phyloP scores from a whole-genome alignment of 352 stramenopile genomes.

The Blastocystis sp. region DNA sequence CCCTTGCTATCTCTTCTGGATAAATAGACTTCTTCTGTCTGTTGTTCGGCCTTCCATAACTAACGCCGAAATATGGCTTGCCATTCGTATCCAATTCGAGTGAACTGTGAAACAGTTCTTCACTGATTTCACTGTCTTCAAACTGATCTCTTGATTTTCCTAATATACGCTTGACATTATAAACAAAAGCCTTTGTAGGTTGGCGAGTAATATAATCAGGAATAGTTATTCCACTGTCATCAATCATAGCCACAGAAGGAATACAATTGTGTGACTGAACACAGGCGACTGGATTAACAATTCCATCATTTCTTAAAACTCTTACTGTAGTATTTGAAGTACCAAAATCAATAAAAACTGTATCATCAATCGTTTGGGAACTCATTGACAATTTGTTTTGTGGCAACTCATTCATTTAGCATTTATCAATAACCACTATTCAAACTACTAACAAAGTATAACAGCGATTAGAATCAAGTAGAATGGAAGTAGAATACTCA shows the following conservation, averaged over 20 bases:
- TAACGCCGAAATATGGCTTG: neutral
- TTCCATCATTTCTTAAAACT: neutral
- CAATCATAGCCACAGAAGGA: neutral
- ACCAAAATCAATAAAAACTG: neutral
- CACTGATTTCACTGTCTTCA: neutral
- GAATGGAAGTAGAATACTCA: no score
- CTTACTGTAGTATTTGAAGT: neutral
- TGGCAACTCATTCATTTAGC: no score
- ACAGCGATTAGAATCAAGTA: no score
- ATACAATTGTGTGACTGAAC: neutral
- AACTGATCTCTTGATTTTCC: neutral
- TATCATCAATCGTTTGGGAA: neutral
- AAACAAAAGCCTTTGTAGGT: neutral
- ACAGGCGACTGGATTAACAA: neutral
- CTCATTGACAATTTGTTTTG: no score
- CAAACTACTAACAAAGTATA: no score
- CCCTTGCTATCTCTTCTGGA: neutral
- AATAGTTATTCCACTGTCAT: neutral
- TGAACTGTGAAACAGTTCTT: neutral
- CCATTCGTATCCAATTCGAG: neutral
- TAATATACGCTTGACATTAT: conserved; percentile 7
- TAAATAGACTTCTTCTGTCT: neutral
- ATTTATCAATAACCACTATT: no score
- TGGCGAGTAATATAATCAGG: neutral
- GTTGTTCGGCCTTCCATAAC: neutral